A percentile compares a stretch with the other conserved stretches of the same genome.
Evolutionary conservation across 495 filamentous ascomycete genomes (phyloP).

Genomic region (Hyaloscypha finlandica): DNA sequence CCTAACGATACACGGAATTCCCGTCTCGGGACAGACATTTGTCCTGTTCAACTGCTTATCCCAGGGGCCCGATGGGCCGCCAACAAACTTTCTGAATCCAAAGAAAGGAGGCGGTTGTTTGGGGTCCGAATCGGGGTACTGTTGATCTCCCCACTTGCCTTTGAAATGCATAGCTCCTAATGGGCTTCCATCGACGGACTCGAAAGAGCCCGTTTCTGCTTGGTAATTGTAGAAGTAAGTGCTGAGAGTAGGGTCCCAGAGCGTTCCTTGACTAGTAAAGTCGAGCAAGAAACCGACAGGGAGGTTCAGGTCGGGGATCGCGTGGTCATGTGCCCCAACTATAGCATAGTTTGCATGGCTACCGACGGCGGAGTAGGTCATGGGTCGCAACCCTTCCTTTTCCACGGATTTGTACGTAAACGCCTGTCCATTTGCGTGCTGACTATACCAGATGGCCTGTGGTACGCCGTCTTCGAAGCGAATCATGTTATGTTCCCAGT

Average conservation of each 20-base stretch:
- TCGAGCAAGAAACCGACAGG: slow-evolving; percentile 87
- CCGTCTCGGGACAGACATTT: slow-evolving; percentile 32
- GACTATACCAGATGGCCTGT: slow-evolving; percentile 79
- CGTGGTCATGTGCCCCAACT: slow-evolving; percentile 52
- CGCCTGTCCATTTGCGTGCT: slow-evolving; percentile 83
- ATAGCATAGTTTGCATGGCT: slow-evolving; percentile 96
- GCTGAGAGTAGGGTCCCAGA: slow-evolving; percentile 90
- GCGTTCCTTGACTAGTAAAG: slow-evolving; percentile 79
- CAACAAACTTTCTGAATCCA: slow-evolving; percentile 89
- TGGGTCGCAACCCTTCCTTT: slow-evolving; percentile 65
- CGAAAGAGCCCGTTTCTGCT: slow-evolving; percentile 37
- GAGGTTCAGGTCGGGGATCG: slow-evolving; percentile 78
- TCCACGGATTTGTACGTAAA: slow-evolving; percentile 85
- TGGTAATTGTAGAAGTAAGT: slow-evolving; percentile 30
- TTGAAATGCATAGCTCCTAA: slow-evolving; percentile 83
- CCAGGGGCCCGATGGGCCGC: slow-evolving; percentile 81
- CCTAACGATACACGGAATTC: slow-evolving; percentile 32
- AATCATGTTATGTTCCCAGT: slow-evolving; percentile 96
- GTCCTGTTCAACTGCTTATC: slow-evolving; percentile 59
- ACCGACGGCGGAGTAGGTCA: slow-evolving; percentile 86
- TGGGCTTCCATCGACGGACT: slow-evolving; percentile 62
- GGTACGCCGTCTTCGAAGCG: slow-evolving; percentile 86
- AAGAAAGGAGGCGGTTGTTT: slow-evolving; percentile 70
- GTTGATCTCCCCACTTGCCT: slow-evolving; percentile 90
- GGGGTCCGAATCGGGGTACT: slow-evolving; percentile 73